Conservation (phyloP, 257 asterid genomes). For the Capsicum baccatum region DNA sequence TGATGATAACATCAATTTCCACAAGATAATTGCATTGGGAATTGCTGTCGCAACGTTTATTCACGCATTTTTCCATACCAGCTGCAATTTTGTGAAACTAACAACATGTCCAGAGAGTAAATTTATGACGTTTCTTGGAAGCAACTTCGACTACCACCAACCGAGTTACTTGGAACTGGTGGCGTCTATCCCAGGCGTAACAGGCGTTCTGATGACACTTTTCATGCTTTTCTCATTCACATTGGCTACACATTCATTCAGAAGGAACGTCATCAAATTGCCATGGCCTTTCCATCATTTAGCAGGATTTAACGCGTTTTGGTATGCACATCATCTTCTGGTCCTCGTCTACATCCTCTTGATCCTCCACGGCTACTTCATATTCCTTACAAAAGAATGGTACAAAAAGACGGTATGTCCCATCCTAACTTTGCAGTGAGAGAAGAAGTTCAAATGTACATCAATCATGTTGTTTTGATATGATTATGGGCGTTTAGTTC, state of each 20-base stretch:
- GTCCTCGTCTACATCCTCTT: conserved; percentile 70
- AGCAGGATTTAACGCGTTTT: conserved; percentile 88
- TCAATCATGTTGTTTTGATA: neutral
- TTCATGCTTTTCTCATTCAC: conserved; percentile 69
- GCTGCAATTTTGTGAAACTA: conserved; percentile 66
- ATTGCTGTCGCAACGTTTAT: conserved; percentile 49
- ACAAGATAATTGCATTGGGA: conserved; percentile 64
- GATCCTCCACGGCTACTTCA: conserved; percentile 75
- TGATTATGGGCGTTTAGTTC: neutral
- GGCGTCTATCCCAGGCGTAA: conserved; percentile 50
- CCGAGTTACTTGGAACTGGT: conserved; percentile 62
- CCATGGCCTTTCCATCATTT: conserved; percentile 64
- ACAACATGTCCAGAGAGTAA: conserved; percentile 56
- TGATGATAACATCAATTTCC: conserved; percentile 90
- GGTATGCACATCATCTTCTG: conserved; percentile 93
- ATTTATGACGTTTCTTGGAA: conserved; percentile 58
- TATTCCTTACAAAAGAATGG: conserved; percentile 70
- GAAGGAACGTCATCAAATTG: conserved; percentile 74
- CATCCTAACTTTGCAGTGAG: conserved; percentile 19
- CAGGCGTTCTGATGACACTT: conserved; percentile 64
- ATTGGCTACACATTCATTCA: conserved; percentile 69
- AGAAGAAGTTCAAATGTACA: neutral
- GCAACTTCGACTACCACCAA: conserved; percentile 50
- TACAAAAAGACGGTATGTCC: conserved; percentile 66
- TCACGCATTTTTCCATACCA: conserved; percentile 56